Evolutionary conservation across 768 basidiomycete genomes (phyloP).

Genomic region (Suillus variegatus): DNA sequence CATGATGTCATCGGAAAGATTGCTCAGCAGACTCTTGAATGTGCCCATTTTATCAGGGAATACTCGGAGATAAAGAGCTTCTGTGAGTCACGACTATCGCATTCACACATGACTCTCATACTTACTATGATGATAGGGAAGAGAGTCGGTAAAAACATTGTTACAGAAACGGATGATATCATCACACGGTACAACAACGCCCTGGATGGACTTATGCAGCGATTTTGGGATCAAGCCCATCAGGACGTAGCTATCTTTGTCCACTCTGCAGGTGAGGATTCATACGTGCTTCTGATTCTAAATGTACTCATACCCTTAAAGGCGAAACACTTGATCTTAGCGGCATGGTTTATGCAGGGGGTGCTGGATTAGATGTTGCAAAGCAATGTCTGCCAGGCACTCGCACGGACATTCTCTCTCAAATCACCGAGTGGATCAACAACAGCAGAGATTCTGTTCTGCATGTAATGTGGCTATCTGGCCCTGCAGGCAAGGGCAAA

Average conservation of each 20-base stretch:
- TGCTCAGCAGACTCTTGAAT: constrained; percentile 24
- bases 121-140: neutral
- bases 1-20: constrained; percentile 1
- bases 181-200: neutral
- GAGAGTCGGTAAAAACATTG: neutral
- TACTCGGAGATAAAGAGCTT: constrained; percentile 26
- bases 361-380: neutral
- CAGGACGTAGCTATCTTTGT: neutral
- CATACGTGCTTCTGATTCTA: neutral
- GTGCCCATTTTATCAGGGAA: constrained; percentile 29
- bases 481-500: constrained; percentile 28
- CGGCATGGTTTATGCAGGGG: neutral
- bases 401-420: constrained; percentile 12
- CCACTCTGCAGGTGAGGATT: neutral
- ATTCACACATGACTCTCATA: neutral
- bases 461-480: constrained; percentile 15
- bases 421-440: constrained; percentile 19
- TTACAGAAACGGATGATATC: neutral
- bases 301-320: neutral
- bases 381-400: constrained; percentile 20
- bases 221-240: neutral
- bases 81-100: constrained; percentile 8
- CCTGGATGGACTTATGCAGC: constrained; percentile 2
- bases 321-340: neutral
- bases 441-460: neutral